Evolutionary conservation across 2,329 filamentous ascomycete genomes (phyloP).

Genomic region (Dryadomyces quercivorus): DNA sequence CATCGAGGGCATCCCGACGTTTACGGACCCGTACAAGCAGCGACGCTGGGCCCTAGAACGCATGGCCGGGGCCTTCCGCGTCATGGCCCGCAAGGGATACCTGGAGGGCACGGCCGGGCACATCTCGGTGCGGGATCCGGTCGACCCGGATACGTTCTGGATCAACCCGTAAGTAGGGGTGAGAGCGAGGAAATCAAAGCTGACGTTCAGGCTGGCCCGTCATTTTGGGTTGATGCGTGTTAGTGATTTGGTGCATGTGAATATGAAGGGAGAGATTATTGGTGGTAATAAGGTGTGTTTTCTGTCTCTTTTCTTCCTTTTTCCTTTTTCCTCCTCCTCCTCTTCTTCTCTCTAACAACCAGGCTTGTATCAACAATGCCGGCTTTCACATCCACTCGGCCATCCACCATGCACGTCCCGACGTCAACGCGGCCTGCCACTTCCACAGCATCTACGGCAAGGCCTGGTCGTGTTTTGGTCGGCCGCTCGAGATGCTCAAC

Average conservation of each 20-base stretch:
- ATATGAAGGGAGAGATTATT: neutral
- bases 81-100: constrained; percentile 51
- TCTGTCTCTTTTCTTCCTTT: no score
- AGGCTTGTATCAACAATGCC: constrained; percentile 51
- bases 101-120: constrained; percentile 50
- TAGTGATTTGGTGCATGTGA: neutral
- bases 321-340: no score
- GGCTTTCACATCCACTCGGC: constrained; percentile 60
- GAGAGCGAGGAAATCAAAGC: neutral
- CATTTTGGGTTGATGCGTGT: neutral
- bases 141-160: constrained; percentile 45
- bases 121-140: constrained; percentile 56
- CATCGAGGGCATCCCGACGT: neutral
- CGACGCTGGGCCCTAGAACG: constrained; percentile 52
- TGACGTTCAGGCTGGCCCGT: neutral
- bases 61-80: constrained; percentile 25
- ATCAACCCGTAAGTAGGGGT: constrained; percentile 39
- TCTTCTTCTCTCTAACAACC: constrained; percentile 13
- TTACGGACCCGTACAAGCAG: constrained; percentile 21
- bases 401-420: constrained; percentile 50
- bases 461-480: constrained; percentile 53
- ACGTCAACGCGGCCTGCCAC: constrained; percentile 57
- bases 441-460: constrained; percentile 52
- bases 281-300: neutral
- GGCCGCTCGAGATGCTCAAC: constrained; percentile 55